Base-by-base conservation (phyloP, 1,139 yeast genomes). In the Casaregolazyma lundiana region DNA sequence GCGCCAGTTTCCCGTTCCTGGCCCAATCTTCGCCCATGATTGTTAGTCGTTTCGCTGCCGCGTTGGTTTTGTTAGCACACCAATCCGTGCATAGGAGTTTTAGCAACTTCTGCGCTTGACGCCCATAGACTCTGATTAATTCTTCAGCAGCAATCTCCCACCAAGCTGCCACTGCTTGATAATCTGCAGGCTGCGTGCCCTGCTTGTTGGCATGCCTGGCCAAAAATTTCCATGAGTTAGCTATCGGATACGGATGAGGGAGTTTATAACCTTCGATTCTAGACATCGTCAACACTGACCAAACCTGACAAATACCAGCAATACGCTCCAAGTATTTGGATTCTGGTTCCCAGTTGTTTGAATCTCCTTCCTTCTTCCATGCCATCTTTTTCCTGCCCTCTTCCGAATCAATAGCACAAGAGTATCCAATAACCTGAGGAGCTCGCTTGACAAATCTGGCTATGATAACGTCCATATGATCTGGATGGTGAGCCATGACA, bases 391-490 rank as follows among this genome's bases (percentile, higher is more conserved):
- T 54, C 47, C 96, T 72, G 4, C 96, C 97, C 56, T 84, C 84
- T 56, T 83, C 96, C 0, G 96, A 85, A 48, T 83, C 88, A 26
- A 84, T 78, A 1, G 74, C 52, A 58, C 94, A 81, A 1, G 85
- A 71, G 62, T 74, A 89, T 0, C 98, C 98, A 41, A 94, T 81
- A 18, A 90, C 76, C 49, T 77, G 77, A 0, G 98, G 97, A 59
- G 98, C 92, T 59, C 90, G 88, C 62, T 90, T 90, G 34, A 88
- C 84, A 58, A 92, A 78, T 54, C 97, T 75, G 0, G 97, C 95
- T 57, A 81, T 67, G 34, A 92, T 63, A 46, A 75, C 77, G 48
- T 84, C 84, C 37, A 77, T 74, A 47, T 92, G 71, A 16, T 83
- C 89, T 0, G 88, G 84, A 56, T 77, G 82, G 26, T 69, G 64